phyloP scores from a whole-genome alignment of 176 grass and related monocot genomes.

The Microstegium vimineum region DNA sequence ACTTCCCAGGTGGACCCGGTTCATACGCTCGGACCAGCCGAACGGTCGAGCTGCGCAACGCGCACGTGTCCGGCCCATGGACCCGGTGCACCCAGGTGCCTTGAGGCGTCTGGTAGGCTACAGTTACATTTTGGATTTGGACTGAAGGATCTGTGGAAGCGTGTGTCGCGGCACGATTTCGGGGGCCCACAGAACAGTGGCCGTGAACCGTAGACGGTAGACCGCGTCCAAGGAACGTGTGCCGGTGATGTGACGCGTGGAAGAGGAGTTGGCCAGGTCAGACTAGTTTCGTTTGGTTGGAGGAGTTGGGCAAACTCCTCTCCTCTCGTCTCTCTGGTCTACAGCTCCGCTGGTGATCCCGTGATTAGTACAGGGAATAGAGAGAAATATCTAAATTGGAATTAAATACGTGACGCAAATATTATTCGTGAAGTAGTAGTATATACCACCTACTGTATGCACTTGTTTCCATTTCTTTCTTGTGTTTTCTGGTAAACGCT shows the following conservation, averaged over 20 bases:
- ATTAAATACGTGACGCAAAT: not conserved
- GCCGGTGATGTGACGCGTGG: conserved; percentile 17
- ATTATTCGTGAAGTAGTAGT: not conserved
- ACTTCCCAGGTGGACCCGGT: not conserved
- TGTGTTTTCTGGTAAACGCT: not conserved
- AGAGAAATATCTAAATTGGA: not conserved
- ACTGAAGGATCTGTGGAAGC: conserved; percentile 15
- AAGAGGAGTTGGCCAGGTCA: conserved; percentile 31
- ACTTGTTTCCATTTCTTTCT: not conserved
- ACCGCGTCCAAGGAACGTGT: not conserved
- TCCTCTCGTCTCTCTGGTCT: not conserved
- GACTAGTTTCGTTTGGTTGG: conserved; percentile 9
- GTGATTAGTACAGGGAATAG: too few species aligned
- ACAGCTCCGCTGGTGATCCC: not conserved
- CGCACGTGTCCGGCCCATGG: not conserved
- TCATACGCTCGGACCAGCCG: not conserved
- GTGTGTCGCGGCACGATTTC: not conserved
- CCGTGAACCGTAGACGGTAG: conserved; percentile 16
- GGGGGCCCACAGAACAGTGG: not conserved
- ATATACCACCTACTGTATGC: not conserved
- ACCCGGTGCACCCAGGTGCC: not conserved
- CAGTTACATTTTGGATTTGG: not conserved
- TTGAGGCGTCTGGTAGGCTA: not conserved
- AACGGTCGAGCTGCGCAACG: not conserved
- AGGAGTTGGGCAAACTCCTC: conserved; percentile 13